Base-by-base conservation (phyloP, 106 monocot species). In the Acorus gramineus region DNA sequence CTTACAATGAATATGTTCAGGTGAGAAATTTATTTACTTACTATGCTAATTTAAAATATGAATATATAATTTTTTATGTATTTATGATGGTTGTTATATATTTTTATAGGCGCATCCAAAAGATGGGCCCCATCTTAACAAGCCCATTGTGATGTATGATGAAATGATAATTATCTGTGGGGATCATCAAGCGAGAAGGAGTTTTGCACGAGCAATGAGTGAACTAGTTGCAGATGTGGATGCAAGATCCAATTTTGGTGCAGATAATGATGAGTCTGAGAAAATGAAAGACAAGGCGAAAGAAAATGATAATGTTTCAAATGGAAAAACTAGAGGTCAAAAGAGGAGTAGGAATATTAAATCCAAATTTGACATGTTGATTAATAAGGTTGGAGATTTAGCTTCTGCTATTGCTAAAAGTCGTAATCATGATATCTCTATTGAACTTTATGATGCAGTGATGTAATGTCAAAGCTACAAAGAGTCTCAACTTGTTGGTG, bases 101-200 rank as follows among this genome's bases (percentile, higher is more conserved):
- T 53, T 13, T 9, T 46, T 47, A 6, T 52, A 78, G 78, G 67
- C 56, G 13, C 53, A 68, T 68, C 78, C 78, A 47, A 72, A 52
- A 57, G 78, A 78, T 51, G 78, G 73, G 49, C 66, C 62, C 5
- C 73, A 61, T 42, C 10, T 73, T 42, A 78, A 78, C 56, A 78
- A 72, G 68, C 10, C 50, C 14, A 75, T 75, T 47, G 75, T 68
- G 2, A 56, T 75, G 75, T 75, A 75, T 11, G 68, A 68, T 63
- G 75, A 75, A 52, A 75, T 75, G 47, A 62, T 50, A 7, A 47
- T 60, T 61, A 51, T 75, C 10, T 75, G 68, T 57, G 50, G 63
- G 4, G 63, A 50, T 14, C 4, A 64, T 13, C 6, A 52, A 3
- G 3, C n/a, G 3, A 13, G 0, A 48, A 28, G 42, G 44, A 52